Evolutionary conservation across 805 yeast species (phyloP).

Genomic region (Monosporozyma yasuniensis): DNA sequence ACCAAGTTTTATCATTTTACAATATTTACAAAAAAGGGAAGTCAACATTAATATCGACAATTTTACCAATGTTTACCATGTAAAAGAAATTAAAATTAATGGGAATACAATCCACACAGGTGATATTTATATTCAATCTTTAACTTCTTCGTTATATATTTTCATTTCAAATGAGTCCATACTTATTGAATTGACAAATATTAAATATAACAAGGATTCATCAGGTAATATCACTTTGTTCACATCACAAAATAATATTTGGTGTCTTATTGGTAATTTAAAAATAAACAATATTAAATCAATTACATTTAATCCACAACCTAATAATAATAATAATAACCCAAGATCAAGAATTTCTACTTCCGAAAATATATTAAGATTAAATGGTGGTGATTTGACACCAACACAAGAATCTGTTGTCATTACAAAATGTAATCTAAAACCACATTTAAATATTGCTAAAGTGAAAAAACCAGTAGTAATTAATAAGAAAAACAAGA

Average conservation of each 20-base stretch:
- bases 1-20: neutral
- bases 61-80: no score
- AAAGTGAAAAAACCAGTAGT: neutral
- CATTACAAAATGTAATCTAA: slow-evolving; percentile 9
- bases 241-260: neutral
- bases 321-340: neutral
- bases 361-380: neutral
- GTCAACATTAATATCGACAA: no score
- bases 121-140: neutral
- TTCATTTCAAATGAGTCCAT: neutral
- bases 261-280: neutral
- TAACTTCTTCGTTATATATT: neutral
- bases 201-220: neutral
- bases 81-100: neutral
- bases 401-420: slow-evolving; percentile 16
- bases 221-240: neutral
- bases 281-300: neutral
- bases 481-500: neutral
- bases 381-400: slow-evolving; percentile 11
- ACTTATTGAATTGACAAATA: neutral
- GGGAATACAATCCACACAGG: neutral
- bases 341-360: neutral
- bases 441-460: neutral
- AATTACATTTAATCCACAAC: neutral
- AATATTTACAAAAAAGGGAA: no score